These are phyloP conservation scores for Vitellaria paradoxa DNA, from an alignment of 179 eudicot genomes.

Conservation along the genomic window DNA sequence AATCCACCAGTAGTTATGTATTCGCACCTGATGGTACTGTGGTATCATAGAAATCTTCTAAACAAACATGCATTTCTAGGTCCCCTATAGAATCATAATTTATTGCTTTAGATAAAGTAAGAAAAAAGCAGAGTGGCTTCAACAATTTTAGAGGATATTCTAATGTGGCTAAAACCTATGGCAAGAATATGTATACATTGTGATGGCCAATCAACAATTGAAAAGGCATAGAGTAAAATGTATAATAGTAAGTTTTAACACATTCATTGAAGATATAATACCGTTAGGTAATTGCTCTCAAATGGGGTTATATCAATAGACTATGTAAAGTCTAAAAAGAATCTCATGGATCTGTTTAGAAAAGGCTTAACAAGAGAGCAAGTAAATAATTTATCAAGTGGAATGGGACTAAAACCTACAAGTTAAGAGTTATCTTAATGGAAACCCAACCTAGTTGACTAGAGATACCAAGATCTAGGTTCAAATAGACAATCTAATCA, in stretches of 20 bases:
- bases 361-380: not conserved
- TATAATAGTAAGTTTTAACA: not conserved
- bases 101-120: not conserved
- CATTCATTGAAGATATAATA: not conserved
- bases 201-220: not conserved
- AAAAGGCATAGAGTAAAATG: not conserved
- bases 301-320: not conserved
- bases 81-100: not conserved
- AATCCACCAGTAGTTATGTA: slow-evolving; percentile 25
- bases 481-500: no score
- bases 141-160: not conserved
- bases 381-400: no score
- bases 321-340: not conserved
- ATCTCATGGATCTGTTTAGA: not conserved
- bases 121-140: not conserved
- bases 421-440: no score
- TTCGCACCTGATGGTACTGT: not conserved
- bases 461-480: no score
- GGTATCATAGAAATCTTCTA: not conserved
- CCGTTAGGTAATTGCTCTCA: not conserved
- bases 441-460: no score
- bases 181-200: not conserved
- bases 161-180: not conserved
- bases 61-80: not conserved
- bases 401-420: no score